Base-by-base conservation (phyloP, 371 early-diverging fungal genomes). In the Basidiobolus meristosporus region DNA sequence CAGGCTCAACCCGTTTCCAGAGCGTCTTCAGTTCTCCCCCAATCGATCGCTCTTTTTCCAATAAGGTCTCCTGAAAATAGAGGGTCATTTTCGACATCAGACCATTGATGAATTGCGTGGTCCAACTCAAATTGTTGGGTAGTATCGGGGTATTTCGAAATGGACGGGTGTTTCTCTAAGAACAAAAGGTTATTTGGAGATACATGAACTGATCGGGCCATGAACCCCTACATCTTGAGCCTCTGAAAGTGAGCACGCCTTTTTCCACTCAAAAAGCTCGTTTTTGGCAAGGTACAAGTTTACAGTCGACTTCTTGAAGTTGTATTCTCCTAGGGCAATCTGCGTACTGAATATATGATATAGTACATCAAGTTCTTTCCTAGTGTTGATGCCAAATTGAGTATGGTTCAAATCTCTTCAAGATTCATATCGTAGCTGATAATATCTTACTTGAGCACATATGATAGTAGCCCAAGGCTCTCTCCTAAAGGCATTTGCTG, bases 11-110 rank as follows among this genome's bases (percentile, higher is more conserved):
- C 3, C 59, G 60, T 37, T 62, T 66, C 77, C 77, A 76, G 15
- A 76, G 44, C 5, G 60, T 43, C 23, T 59, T 56, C 19, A 66
- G 64, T 36, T 71, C 68, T 0, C 70, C 69, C 0, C 52, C 59
- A 11, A 68, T 33, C 0, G 61, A 43, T 40, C 47, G 51, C 41
- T 76, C 72, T 41, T 63, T 67, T 22, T 69, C 65, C 36, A 73
- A 35, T 31, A 76, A 38, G 17, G 58, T 55, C 33, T 56, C 48
- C 51, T 65, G 63, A 47, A 73, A 76, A 40, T 67, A 76, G 6
- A 76, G 50, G 0, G 77, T 72, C 63, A 70, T 64, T 42, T 67
- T 73, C 1, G 72, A 58, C 18, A 57, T 65, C 35, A 72, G 50
- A 46, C 68, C 69, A 6, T 57, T 60, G 15, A 66, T 43, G 45